phyloP scores from a whole-genome alignment of 805 yeast genomes.

The Saturnispora besseyi region DNA sequence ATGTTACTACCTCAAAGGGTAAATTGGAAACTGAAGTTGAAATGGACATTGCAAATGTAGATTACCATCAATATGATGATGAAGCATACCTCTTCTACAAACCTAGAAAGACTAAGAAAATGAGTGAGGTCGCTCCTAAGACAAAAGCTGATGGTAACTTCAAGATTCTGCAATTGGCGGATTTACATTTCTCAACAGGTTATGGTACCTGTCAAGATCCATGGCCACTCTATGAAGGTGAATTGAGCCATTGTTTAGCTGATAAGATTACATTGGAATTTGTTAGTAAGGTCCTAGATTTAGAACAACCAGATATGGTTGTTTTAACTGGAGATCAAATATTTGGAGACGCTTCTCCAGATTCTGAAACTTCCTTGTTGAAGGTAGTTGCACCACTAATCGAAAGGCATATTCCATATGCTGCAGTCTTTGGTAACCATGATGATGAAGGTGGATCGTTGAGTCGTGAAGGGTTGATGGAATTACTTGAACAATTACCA shows the following conservation, averaged over 20 bases:
- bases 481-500: constrained; percentile 50
- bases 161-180: constrained; percentile 84
- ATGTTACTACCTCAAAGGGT: neutral
- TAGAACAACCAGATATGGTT: constrained; percentile 77
- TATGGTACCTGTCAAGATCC: constrained; percentile 74
- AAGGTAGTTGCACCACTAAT: constrained; percentile 71
- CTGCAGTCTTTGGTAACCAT: constrained; percentile 85
- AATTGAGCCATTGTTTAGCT: constrained; percentile 54
- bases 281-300: constrained; percentile 51
- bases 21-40: constrained; percentile 4
- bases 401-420: constrained; percentile 64
- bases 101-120: constrained; percentile 9
- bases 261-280: constrained; percentile 64
- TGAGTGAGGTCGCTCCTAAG: constrained; percentile 26
- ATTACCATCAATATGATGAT: constrained; percentile 14
- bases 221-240: constrained; percentile 35
- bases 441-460: constrained; percentile 86
- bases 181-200: constrained; percentile 83
- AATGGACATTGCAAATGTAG: neutral
- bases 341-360: constrained; percentile 72
- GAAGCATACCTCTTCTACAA: constrained; percentile 11
- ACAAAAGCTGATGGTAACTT: constrained; percentile 40
- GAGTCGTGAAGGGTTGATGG: constrained; percentile 50
- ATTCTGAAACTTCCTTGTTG: constrained; percentile 71
- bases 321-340: constrained; percentile 89